Conservation (phyloP, 495 filamentous ascomycete species). For the Saxispiralis lemnorum region DNA sequence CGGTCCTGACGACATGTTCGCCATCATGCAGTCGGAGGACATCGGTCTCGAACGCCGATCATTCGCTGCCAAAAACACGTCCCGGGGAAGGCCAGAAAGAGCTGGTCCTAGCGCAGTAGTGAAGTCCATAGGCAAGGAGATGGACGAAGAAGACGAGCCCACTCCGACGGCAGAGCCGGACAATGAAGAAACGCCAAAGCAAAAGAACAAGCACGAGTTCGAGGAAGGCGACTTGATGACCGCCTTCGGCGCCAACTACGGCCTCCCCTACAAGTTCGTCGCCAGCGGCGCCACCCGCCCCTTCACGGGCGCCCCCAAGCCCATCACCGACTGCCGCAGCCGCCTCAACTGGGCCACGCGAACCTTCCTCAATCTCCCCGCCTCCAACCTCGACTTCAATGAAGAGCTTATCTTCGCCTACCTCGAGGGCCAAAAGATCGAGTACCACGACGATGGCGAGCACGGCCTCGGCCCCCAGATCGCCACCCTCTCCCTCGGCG, state of each 20-base stretch:
- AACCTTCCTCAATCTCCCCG: conserved; percentile 17
- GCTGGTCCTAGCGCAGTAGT: neutral
- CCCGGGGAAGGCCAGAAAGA: conserved; percentile 18
- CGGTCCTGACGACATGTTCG: conserved; percentile 50
- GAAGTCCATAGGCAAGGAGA: neutral
- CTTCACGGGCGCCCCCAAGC: conserved; percentile 42
- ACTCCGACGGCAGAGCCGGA: neutral
- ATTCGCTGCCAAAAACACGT: conserved; percentile 12
- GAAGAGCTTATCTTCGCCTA: conserved; percentile 64
- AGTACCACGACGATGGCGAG: conserved; percentile 84
- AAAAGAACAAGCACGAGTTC: neutral
- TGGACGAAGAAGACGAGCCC: neutral
- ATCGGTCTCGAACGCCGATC: conserved; percentile 42
- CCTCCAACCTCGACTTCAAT: conserved; percentile 38
- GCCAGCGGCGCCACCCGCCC: conserved; percentile 44
- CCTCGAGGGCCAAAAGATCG: conserved; percentile 35
- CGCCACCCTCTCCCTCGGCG: conserved; percentile 57
- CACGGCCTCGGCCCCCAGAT: conserved; percentile 54
- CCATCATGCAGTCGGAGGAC: conserved; percentile 37
- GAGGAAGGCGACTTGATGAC: conserved; percentile 14
- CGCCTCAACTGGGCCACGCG: conserved; percentile 45
- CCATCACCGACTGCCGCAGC: conserved; percentile 39
- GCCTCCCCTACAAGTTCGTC: conserved; percentile 69
- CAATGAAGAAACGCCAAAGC: neutral
- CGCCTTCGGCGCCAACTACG: conserved; percentile 30